Percentiles rank a stretch among this genome's conserved stretches.
phyloP scores from a whole-genome alignment of 225 moss, liverwort and hornwort genomes.

The Lunularia cruciata region DNA sequence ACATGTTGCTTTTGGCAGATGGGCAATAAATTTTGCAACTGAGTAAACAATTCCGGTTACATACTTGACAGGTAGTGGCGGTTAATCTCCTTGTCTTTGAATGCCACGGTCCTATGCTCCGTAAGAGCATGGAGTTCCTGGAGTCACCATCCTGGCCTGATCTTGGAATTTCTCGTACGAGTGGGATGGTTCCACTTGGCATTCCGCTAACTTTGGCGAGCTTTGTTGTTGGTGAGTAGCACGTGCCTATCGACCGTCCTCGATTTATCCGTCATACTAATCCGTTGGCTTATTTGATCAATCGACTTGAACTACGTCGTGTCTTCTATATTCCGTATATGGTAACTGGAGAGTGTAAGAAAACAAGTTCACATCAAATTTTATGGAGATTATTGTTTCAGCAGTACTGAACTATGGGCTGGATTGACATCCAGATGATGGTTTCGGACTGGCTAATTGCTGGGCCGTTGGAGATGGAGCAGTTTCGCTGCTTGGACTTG shows the following conservation, averaged over 20 bases:
- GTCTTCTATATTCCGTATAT: neutral
- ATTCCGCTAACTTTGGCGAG: constrained; percentile 27
- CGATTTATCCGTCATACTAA: no score
- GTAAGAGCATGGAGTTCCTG: neutral
- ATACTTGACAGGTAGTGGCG: constrained; percentile 65
- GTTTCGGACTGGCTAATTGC: constrained; percentile 70
- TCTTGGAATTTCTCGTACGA: neutral
- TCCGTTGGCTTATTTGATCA: neutral
- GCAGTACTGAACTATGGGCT: neutral
- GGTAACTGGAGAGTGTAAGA: no score
- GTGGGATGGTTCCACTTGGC: constrained; percentile 10
- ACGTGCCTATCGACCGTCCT: no score
- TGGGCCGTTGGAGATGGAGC: constrained; percentile 68
- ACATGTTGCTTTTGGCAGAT: no score
- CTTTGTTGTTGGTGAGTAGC: constrained; percentile 33
- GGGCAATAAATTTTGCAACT: no score
- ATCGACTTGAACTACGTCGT: neutral
- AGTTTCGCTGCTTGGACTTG: constrained; percentile 55
- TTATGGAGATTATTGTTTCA: neutral
- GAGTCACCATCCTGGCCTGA: constrained; percentile 2
- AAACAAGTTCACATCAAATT: no score
- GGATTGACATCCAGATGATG: constrained; percentile 63
- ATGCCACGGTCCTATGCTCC: constrained; percentile 32
- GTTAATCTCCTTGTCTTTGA: constrained; percentile 59
- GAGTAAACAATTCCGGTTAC: no score